Percentiles rank a stretch among this genome's conserved stretches.
phyloP scores from a whole-genome alignment of 805 yeast species.

The Candida peoriensis region DNA sequence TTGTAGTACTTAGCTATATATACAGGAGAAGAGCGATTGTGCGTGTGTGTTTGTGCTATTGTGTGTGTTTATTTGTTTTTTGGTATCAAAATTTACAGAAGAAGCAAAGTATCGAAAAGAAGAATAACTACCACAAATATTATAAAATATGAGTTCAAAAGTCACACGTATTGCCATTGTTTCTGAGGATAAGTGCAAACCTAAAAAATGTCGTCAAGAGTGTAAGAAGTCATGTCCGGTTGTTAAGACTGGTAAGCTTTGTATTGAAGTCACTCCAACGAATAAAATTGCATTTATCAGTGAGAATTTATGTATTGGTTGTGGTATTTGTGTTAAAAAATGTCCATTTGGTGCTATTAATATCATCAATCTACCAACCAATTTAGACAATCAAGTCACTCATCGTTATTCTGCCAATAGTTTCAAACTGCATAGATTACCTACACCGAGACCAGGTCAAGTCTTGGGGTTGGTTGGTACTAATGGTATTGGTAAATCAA shows the following conservation, averaged over 20 bases:
- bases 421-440: conserved; percentile 93
- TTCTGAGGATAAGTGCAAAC: conserved; percentile 91
- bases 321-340: conserved; percentile 99
- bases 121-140: too few relatives aligned
- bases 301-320: conserved; percentile 93
- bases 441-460: conserved; percentile 99
- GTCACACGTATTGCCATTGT: conserved; percentile 91
- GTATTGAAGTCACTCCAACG: conserved; percentile 92
- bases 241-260: conserved; percentile 93
- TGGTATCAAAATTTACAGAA: too few relatives aligned
- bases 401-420: conserved; percentile 98
- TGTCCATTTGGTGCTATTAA: conserved; percentile 98
- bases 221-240: conserved; percentile 97
- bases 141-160: conserved; percentile 1
- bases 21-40: too few relatives aligned
- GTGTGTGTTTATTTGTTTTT: too few relatives aligned
- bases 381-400: conserved; percentile 86
- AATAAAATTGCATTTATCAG: conserved; percentile 92
- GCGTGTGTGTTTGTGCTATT: too few relatives aligned
- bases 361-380: conserved; percentile 94
- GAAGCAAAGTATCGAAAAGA: too few relatives aligned
- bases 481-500: conserved; percentile 98
- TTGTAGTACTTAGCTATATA: too few relatives aligned
- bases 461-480: conserved; percentile 97
- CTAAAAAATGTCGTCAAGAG: conserved; percentile 97